Base-by-base conservation (phyloP, 2,329 filamentous ascomycete species). In the Mollisiaceae sp. region DNA sequence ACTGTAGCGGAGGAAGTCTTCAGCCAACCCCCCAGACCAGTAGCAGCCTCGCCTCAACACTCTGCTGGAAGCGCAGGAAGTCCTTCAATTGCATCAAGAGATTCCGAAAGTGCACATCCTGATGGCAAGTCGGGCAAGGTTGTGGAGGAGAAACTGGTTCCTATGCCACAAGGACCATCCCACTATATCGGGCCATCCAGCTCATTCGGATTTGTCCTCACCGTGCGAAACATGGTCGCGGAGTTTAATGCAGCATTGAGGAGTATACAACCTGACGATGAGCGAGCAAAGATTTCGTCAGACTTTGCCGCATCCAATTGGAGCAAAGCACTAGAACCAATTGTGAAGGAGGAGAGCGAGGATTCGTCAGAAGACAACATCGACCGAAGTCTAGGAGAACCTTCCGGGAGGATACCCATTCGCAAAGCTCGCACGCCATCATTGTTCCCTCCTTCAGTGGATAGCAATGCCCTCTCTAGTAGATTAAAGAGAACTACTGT, bases 181-280 rank as follows among this genome's bases (percentile, higher is more conserved):
- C 74, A 75, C 69, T 75, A 74, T 57, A 74, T 75, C 56, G 74
- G 74, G 2, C 73, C 74, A 1, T 75, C 74, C 4, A 74, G 71
- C 52, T 74, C 72, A 11, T 75, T 75, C 62, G 72, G 72, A 14
- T 75, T 75, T 47, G 74, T 75, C 8, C 65, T 75, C 12, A 71
- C 67, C 2, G 69, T 73, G 18, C 67, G 74, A 58, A 72, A 71
- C 43, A 71, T 75, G 70, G 74, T 75, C 18, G 70, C 69, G n/a
- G 71, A 75, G 62, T 72, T 73, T 61, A 74, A 70, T 59, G 66
- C 69, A 18, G 69, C 67, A 8, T 59, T 72, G 57, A 69, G 65
- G 61, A 64, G 57, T 6, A 62, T 67, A 27, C 69, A 70, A 27
- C 70, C 68, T 11, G 68, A 72, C 55, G 69, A 74, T 62, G 71